phyloP scores from a whole-genome alignment of 83 land plant species.

The Picea engelmannii region DNA sequence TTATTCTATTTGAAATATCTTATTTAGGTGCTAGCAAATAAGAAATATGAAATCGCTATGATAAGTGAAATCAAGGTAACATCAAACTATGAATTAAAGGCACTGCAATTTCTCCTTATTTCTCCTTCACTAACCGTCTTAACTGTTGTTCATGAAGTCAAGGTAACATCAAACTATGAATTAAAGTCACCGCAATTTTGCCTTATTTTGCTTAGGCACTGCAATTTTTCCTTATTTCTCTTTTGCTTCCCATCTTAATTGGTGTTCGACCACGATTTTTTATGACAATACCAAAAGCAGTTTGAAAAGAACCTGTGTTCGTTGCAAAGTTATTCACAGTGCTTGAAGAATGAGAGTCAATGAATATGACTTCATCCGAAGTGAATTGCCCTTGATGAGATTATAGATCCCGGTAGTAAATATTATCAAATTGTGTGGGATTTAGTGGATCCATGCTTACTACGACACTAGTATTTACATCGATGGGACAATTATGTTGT shows the following conservation, averaged over 20 bases:
- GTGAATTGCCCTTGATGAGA: constrained; percentile 24
- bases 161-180: not conserved
- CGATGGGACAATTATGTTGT: constrained; percentile 33
- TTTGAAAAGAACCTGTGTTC: constrained; percentile 13
- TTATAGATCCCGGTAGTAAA: constrained; percentile 31
- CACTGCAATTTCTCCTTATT: too few relatives aligned
- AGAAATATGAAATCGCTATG: too few relatives aligned
- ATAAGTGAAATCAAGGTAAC: too few relatives aligned
- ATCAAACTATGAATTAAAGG: too few relatives aligned
- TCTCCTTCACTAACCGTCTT: too few relatives aligned
- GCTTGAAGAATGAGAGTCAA: constrained; percentile 19
- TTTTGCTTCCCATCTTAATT: constrained; percentile 33
- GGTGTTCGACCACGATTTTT: constrained; percentile 29
- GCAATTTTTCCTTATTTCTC: constrained; percentile 38
- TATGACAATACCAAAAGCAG: constrained; percentile 28
- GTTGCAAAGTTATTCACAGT: constrained; percentile 27
- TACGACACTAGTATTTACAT: constrained; percentile 17
- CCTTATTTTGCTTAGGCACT: not conserved
- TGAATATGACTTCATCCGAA: constrained; percentile 9
- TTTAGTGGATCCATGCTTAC: constrained; percentile 30
- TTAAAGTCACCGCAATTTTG: not conserved
- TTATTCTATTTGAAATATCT: too few relatives aligned
- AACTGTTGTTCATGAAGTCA: too few relatives aligned
- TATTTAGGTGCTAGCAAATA: too few relatives aligned
- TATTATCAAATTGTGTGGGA: constrained; percentile 36